Percentiles rank a stretch among this genome's conserved stretches.
phyloP scores from a whole-genome alignment of 2,329 filamentous ascomycete genomes.

The Graphiopsis chlorocephala region DNA sequence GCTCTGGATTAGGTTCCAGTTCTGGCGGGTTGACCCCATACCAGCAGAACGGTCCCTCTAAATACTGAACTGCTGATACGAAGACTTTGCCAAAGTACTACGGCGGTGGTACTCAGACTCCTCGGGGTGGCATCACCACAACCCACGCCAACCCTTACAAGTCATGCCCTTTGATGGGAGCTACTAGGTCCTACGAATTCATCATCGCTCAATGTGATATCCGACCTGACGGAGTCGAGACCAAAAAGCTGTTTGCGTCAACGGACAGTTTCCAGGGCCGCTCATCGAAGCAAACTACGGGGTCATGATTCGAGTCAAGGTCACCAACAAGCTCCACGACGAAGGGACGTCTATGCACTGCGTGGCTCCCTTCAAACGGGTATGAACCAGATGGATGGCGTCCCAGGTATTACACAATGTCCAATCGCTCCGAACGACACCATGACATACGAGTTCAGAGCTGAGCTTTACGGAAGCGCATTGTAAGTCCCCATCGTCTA shows the following conservation, averaged over 20 bases:
- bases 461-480: constrained; percentile 40
- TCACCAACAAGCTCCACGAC: constrained; percentile 38
- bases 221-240: constrained; percentile 33
- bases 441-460: constrained; percentile 40
- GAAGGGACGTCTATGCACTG: constrained; percentile 51
- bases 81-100: neutral
- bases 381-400: constrained; percentile 53
- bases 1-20: neutral
- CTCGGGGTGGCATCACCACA: neutral
- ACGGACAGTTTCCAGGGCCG: constrained; percentile 34
- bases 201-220: constrained; percentile 14
- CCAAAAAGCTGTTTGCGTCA: constrained; percentile 22
- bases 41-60: neutral
- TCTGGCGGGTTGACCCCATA: neutral
- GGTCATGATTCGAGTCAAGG: constrained; percentile 34
- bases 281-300: constrained; percentile 36
- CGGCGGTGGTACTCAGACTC: neutral
- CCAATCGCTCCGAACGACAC: constrained; percentile 35
- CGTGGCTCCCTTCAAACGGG: constrained; percentile 47
- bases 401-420: constrained; percentile 37
- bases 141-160: neutral
- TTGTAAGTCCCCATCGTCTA: constrained; percentile 29
- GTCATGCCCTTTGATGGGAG: neutral
- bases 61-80: neutral
- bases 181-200: constrained; percentile 9